Evolutionary conservation across 169 alveolate genomes (phyloP), one percentile per base, ranked within the genome.

Genomic region (Plasmodium cynomolgi): DNA sequence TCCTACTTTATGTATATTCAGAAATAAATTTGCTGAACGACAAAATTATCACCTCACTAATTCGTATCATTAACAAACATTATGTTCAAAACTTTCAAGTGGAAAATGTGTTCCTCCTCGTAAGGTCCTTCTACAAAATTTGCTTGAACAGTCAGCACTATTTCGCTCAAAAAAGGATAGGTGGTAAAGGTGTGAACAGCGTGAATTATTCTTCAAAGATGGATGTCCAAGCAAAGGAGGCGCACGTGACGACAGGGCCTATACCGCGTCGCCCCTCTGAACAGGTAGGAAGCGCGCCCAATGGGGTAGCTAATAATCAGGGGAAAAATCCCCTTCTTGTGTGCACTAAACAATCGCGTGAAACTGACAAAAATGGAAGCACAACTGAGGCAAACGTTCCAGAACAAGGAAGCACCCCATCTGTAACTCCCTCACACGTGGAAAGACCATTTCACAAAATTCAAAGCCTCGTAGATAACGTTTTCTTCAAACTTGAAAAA

Each of bases 71-170:
- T 81, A 91, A 82, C 13, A 81, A 72, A 91, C 72, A 91, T 71
- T 82, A 81, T 77, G 20, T 71, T 44, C 34, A 41, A 23, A 81
- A 82, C 75, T 91, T 91, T 72, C 71, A 54, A 17, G 62, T 81
- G 56, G 95, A 91, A 73, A 68, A 82, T 50, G 58, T 68, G 33
- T 91, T 81, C 20, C 86, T 82, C 39, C 50, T 91, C 1, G 77
- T 91, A 44, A 75, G 95, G 83, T 91, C 95, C 29, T 41, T 81
- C 39, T 91, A 91, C 54, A 91, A 91, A 82, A 71, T 91, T 15
- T 62, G 83, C 56, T 4, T 91, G 3, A 91, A 91, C 85, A 91
- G 68, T 91, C 95, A 91, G 33, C 47, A 91, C 68, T 91, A 81
- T 81, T 91, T 81, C 58, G 56, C 13, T 15, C 11, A 6, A 23